Base-by-base conservation (phyloP, 176 grass and related monocot species). In the Oropetium thomaeum region DNA sequence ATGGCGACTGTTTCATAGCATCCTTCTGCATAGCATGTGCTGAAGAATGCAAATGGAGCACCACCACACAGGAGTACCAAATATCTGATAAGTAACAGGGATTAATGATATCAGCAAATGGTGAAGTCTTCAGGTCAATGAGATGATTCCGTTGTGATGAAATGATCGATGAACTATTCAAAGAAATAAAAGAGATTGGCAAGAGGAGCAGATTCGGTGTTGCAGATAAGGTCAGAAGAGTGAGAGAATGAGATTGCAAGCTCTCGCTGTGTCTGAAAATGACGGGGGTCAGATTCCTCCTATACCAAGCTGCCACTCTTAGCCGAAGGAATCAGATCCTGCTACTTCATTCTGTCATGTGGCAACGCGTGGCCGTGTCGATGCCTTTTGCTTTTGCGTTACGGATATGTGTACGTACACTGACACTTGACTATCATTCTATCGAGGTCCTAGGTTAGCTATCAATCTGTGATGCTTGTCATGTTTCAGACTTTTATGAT, bases 151-250 rank as follows among this genome's bases (percentile, higher is more conserved):
- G 13, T 60, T 41, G 47, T 10, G 2, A 59, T 61, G 72, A 61
- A 30, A 22, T 43, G 61, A 51, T 2, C n/a, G n/a, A n/a, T n/a
- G n/a, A n/a, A n/a, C n/a, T n/a, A n/a, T 76, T 28, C 30, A 59
- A 39, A 31, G 53, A 31, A 19, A 57, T 22, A 49, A 60, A 43
- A 48, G 10, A 68, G 1, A 16, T 47, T 41, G 12, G 53, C 68
- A 77, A 52, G 76, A n/a, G 55, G 64, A 3, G 10, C 39, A 73
- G 67, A 87, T 82, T 77, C 67, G 0, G 0, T 1, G 2, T 8
- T 5, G 19, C 11, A 0, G 85, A 74, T 83, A 83, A 83, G 80
- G 42, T 67, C 62, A 83, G 52, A 53, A 73, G 51, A 72, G 22
- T 16, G 49, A 2, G 38, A 34, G 51, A 75, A 43, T 74, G 70